Percentiles rank a stretch among this genome's conserved stretches.
phyloP scores from a whole-genome alignment of 345 rosid species.

The Trapa bicornis region DNA sequence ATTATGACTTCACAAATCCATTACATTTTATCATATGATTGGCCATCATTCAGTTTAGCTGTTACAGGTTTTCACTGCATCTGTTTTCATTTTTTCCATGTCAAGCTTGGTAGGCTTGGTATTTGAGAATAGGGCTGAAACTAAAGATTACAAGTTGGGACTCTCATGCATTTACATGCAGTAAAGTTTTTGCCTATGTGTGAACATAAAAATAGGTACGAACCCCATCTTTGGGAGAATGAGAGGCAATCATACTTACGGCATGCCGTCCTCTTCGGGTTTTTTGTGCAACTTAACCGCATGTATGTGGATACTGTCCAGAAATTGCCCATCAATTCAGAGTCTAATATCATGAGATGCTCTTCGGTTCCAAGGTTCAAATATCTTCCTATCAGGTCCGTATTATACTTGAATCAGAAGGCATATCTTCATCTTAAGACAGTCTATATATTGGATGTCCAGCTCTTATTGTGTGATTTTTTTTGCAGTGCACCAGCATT shows the following conservation, averaged over 20 bases:
- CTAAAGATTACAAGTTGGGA: not conserved
- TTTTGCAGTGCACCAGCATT: slow-evolving; percentile 64
- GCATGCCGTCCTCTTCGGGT: slow-evolving; percentile 96
- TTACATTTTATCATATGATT: not conserved
- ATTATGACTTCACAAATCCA: not conserved
- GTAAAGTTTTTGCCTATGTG: not conserved
- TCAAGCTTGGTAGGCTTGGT: not conserved
- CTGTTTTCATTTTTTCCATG: not conserved
- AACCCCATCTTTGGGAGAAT: slow-evolving; percentile 92
- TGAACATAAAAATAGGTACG: slow-evolving; percentile 37
- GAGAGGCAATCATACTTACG: slow-evolving; percentile 79
- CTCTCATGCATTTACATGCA: not conserved
- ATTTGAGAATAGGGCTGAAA: not conserved
- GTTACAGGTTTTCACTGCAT: not conserved
- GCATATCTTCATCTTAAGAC: not conserved
- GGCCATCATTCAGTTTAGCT: not conserved
- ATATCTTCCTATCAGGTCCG: slow-evolving; percentile 90
- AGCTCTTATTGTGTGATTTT: not conserved
- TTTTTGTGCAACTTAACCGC: slow-evolving; percentile 93
- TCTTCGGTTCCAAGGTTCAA: slow-evolving; percentile 89
- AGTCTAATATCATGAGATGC: slow-evolving; percentile 91
- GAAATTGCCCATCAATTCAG: slow-evolving; percentile 83
- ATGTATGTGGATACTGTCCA: slow-evolving; percentile 75
- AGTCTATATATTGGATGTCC: not conserved
- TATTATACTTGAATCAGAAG: too few relatives aligned